Conservation (phyloP, 1,284 basidiomycete species). For the Stereum hirsutum region DNA sequence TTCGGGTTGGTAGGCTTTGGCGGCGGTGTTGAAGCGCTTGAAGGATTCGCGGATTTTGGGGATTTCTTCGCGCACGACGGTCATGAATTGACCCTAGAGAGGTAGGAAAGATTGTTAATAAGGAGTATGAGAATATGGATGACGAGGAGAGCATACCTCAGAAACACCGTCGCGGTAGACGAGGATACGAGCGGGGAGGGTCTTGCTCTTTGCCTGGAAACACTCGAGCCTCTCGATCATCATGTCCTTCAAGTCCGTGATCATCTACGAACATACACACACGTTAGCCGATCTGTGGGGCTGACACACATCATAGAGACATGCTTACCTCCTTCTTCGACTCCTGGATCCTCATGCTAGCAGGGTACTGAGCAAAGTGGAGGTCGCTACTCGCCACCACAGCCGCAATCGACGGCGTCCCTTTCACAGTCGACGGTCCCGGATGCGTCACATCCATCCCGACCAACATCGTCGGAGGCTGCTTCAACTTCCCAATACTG, state of each 20-base stretch:
- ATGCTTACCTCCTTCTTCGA: constrained; percentile 59
- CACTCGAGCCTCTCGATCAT: constrained; percentile 52
- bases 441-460: constrained; percentile 83
- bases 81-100: constrained; percentile 60
- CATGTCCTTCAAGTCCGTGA: constrained; percentile 36
- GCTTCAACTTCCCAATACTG: constrained; percentile 45
- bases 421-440: constrained; percentile 52
- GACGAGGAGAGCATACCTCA: constrained; percentile 35
- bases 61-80: constrained; percentile 55
- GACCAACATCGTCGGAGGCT: constrained; percentile 62
- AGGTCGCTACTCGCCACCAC: constrained; percentile 66
- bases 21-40: constrained; percentile 35
- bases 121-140: constrained; percentile 1
- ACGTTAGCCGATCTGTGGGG: not conserved
- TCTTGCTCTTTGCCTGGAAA: constrained; percentile 37
- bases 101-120: constrained; percentile 5
- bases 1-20: constrained; percentile 48
- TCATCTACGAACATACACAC: constrained; percentile 17
- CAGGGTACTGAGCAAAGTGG: constrained; percentile 61
- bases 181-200: constrained; percentile 52
- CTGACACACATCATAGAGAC: not conserved
- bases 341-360: constrained; percentile 63
- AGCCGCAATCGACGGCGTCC: constrained; percentile 71
- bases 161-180: constrained; percentile 77
- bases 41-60: constrained; percentile 58